Conservation (phyloP, 805 yeast species). For the Pichia insulana region DNA sequence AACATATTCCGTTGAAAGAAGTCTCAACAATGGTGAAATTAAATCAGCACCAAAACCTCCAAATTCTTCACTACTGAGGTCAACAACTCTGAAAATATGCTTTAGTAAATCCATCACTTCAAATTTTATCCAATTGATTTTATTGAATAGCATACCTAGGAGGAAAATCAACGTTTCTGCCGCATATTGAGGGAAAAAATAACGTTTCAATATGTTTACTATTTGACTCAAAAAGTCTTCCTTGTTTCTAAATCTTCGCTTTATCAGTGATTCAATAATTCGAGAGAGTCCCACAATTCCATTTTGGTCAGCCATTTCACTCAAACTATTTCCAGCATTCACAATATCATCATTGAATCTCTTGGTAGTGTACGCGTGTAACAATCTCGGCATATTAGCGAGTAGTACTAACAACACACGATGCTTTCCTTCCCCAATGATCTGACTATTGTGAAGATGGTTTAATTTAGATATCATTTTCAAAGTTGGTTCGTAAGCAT, state of each 20-base stretch:
- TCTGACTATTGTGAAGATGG: constrained; percentile 57
- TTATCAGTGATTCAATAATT: constrained; percentile 67
- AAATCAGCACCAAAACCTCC: constrained; percentile 91
- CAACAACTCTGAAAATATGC: constrained; percentile 66
- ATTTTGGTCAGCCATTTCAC: constrained; percentile 49
- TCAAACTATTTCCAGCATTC: constrained; percentile 47
- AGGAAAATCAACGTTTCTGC: constrained; percentile 69
- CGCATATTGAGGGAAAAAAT: constrained; percentile 66
- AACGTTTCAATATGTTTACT: constrained; percentile 55
- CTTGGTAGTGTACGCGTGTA: constrained; percentile 64
- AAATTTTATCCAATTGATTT: constrained; percentile 64
- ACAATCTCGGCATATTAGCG: constrained; percentile 74
- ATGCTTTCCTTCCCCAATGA: constrained; percentile 64
- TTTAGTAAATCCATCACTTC: constrained; percentile 75
- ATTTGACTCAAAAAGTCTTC: constrained; percentile 82
- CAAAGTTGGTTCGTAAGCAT: constrained; percentile 70
- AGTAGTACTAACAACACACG: constrained; percentile 65
- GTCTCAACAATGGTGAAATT: constrained; percentile 78
- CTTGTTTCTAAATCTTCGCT: constrained; percentile 78
- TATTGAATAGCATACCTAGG: constrained; percentile 72
- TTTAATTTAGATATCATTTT: constrained; percentile 66
- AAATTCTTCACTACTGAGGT: constrained; percentile 69
- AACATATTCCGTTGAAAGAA: constrained; percentile 76
- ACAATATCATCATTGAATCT: constrained; percentile 42
- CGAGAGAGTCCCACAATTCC: constrained; percentile 52